Base-by-base conservation (phyloP, 345 rosid genomes). In the Boechera divaricarpa region DNA sequence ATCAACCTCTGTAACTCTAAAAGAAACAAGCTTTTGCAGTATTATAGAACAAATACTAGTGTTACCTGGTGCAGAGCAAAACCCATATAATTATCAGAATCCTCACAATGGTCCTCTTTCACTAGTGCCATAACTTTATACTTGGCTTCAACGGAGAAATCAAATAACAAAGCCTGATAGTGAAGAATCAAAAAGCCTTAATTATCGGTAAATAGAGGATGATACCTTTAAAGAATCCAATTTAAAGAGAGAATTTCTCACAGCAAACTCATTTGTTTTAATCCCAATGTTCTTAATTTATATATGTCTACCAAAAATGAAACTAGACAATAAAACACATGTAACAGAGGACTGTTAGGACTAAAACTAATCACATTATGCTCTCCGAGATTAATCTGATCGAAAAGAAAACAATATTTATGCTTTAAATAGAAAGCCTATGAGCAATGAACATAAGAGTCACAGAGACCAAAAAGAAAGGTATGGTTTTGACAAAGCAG, bases 11-110 rank as follows among this genome's bases (percentile, higher is more conserved):
- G 16, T 16, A 16, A 16, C 16, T 16, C 16, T 16, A 16, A 16
- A 16, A 16, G 16, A 16, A 16, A 16, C 16, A 16, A 16, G 16
- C 16, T 16, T 16, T 16, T 16, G 16, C 16, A 16, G 16, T 16
- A 16, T 16, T 16, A 16, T 16, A 16, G 16, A 16, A 16, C 16
- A 16, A 16, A 16, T 16, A 16, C 16, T 16, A 16, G 16, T 16
- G 16, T 16, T 16, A 16, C 16, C 16, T 16, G 16, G 26, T 86
- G 76, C 62, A 88, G 62, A 35, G 87, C 86, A 76, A 88, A 86
- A 47, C 81, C 81, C 92, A 86, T 88, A 44, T 72, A 84, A 11
- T 36, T 60, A 72, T 76, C 81, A 67, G 80, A 74, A 39, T 58
- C 63, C 35, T 68, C 76, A 71, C 18, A 15, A 31, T 31, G 61